These are phyloP conservation scores for Drechslerella coelobrocha DNA, from an alignment of 2,329 filamentous ascomycete species.

Conservation along the genomic window DNA sequence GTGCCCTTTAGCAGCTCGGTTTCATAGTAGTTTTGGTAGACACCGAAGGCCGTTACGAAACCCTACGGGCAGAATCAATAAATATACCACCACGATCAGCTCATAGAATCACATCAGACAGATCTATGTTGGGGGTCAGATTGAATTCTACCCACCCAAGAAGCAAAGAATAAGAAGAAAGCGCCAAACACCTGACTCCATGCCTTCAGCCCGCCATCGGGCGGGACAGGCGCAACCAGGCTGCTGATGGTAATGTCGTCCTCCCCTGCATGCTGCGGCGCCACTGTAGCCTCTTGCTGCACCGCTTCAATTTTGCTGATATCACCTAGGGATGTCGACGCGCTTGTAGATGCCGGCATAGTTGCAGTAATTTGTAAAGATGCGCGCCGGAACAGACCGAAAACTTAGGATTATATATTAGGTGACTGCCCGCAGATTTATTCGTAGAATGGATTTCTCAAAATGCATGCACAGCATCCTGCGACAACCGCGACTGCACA, in stretches of 20 bases:
- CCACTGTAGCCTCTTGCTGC: slow-evolving; percentile 1
- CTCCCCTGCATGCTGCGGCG: slow-evolving; percentile 7
- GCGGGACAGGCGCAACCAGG: slow-evolving; percentile 34
- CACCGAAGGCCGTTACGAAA: slow-evolving; percentile 59
- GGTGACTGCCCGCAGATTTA: neutral
- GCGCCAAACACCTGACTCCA: slow-evolving; percentile 65
- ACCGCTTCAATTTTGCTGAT: slow-evolving; percentile 25
- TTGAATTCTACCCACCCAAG: slow-evolving; percentile 59
- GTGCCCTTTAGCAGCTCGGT: slow-evolving; percentile 47
- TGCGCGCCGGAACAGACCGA: too few relatives aligned
- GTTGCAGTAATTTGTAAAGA: neutral
- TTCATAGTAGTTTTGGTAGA: slow-evolving; percentile 62
- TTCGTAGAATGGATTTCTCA: too few relatives aligned
- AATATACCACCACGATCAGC: neutral
- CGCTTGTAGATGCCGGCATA: slow-evolving; percentile 16
- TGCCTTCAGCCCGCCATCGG: slow-evolving; percentile 64
- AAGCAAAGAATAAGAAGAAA: slow-evolving; percentile 66
- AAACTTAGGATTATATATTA: neutral
- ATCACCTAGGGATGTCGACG: slow-evolving; percentile 33
- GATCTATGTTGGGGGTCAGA: too few relatives aligned
- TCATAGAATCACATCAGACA: too few relatives aligned
- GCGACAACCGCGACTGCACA: too few relatives aligned
- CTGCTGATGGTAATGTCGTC: neutral
- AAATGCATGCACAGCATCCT: neutral
- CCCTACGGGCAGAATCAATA: slow-evolving; percentile 53